phyloP scores from a whole-genome alignment of 805 yeast species.

The Sungouiozyma intestinalis region DNA sequence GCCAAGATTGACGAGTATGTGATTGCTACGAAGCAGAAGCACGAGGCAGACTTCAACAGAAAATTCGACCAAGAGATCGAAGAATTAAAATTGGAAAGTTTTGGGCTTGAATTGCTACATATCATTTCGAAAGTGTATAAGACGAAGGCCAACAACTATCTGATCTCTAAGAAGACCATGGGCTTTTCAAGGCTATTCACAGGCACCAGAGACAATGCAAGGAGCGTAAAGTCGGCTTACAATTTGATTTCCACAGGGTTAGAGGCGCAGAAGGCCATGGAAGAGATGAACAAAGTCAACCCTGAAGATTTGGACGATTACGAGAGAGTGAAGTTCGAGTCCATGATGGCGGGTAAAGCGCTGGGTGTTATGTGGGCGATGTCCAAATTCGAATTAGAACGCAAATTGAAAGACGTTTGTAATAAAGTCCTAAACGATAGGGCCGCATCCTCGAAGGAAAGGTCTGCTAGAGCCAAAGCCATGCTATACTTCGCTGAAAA shows the following conservation, averaged over 20 bases:
- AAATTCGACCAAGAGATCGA: slow-evolving; percentile 57
- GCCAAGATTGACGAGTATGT: slow-evolving; percentile 36
- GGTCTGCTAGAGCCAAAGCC: slow-evolving; percentile 71
- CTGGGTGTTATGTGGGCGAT: slow-evolving; percentile 94
- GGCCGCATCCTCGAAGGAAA: slow-evolving; percentile 44
- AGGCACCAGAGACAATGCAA: slow-evolving; percentile 74
- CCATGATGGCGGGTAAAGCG: slow-evolving; percentile 75
- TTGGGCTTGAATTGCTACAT: slow-evolving; percentile 81
- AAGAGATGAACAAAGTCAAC: slow-evolving; percentile 64
- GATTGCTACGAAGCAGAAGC: slow-evolving; percentile 37
- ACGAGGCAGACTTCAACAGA: slow-evolving; percentile 37
- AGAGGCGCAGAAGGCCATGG: slow-evolving; percentile 76
- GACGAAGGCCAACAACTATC: slow-evolving; percentile 60
- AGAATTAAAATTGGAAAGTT: slow-evolving; percentile 85
- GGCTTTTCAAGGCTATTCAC: slow-evolving; percentile 83
- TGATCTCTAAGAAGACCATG: slow-evolving; percentile 67
- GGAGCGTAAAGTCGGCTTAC: slow-evolving; percentile 73
- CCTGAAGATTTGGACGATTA: slow-evolving; percentile 46
- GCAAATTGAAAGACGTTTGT: slow-evolving; percentile 72
- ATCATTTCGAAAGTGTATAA: slow-evolving; percentile 73
- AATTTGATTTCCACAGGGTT: slow-evolving; percentile 72
- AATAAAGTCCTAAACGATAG: slow-evolving; percentile 68
- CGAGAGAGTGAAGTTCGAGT: slow-evolving; percentile 67
- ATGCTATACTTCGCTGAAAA: slow-evolving; percentile 60
- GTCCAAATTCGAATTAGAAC: slow-evolving; percentile 74